These are phyloP conservation scores for Apiotrichum sp. DNA, from an alignment of 1,284 basidiomycete genomes.

Conservation along the genomic window DNA sequence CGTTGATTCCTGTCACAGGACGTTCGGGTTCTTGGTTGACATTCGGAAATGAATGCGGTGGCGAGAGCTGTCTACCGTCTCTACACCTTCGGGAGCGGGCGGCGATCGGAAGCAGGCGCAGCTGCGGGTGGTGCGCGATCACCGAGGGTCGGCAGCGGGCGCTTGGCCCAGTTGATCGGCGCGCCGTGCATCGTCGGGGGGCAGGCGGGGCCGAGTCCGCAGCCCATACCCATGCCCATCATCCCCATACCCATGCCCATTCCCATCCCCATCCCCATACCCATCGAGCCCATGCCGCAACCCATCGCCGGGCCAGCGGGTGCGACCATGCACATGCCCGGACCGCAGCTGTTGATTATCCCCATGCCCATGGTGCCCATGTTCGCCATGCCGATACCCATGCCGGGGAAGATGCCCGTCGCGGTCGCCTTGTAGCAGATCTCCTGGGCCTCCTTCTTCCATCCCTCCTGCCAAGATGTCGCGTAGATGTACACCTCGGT, in stretches of 20 bases:
- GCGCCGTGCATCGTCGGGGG: conserved; percentile 4
- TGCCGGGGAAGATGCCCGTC: neutral
- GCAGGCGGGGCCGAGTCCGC: neutral
- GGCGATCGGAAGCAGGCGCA: no score
- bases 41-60: no score
- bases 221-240: neutral
- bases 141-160: neutral
- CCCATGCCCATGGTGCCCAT: neutral
- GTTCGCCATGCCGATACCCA: neutral
- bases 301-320: no score
- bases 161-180: neutral
- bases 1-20: no score
- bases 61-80: no score
- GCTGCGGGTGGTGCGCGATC: no score
- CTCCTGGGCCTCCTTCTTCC: conserved; percentile 1
- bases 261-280: neutral
- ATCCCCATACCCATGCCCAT: neutral
- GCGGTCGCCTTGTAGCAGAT: neutral
- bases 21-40: no score
- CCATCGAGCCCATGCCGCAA: neutral
- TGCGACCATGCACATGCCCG: no score
- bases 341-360: neutral
- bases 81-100: no score
- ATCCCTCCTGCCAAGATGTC: neutral
- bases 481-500: conserved; percentile 4